Evolutionary conservation across 2,329 filamentous ascomycete genomes (phyloP).

Genomic region (Paecilomyces formosus): DNA sequence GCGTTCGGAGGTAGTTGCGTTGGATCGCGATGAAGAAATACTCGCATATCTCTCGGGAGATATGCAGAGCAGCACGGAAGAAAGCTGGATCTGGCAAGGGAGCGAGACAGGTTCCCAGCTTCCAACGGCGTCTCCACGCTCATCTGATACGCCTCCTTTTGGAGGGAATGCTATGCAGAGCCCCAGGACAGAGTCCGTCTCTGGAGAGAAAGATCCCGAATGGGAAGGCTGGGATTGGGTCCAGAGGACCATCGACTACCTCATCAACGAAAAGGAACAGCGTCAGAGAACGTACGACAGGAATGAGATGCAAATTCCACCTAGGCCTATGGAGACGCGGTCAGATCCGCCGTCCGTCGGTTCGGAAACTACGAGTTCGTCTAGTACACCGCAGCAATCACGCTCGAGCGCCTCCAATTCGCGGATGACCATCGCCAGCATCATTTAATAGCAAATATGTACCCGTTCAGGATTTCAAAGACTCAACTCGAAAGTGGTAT

Average conservation of each 20-base stretch:
- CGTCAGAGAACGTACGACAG: conserved; percentile 10
- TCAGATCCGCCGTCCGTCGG: conserved; percentile 11
- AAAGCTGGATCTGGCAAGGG: conserved; percentile 75
- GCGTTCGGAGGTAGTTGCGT: conserved; percentile 28
- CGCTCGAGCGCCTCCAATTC: conserved; percentile 25
- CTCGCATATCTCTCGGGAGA: conserved; percentile 81
- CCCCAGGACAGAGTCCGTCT: conserved; percentile 28
- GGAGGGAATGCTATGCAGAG: conserved; percentile 4
- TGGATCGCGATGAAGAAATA: conserved; percentile 74
- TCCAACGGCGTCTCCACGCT: conserved; percentile 15
- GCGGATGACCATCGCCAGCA: conserved; percentile 41
- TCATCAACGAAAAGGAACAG: conserved; percentile 39
- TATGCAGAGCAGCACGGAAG: conserved; percentile 69
- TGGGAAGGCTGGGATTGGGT: conserved; percentile 79
- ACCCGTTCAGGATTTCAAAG: background rate
- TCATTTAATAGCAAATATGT: conserved; percentile 24
- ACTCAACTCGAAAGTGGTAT: background rate
- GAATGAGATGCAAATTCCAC: conserved; percentile 4
- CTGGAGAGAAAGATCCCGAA: conserved; percentile 52
- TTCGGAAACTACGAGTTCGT: conserved; percentile 12
- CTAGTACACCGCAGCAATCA: conserved; percentile 15
- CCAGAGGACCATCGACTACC: conserved; percentile 53
- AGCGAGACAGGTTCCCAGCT: conserved; percentile 44
- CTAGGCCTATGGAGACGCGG: conserved; percentile 3
- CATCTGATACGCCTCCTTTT: conserved; percentile 9